These are phyloP conservation scores for Knoxia roxburghii DNA, from an alignment of 257 asterid genomes.

Conservation along the genomic window DNA sequence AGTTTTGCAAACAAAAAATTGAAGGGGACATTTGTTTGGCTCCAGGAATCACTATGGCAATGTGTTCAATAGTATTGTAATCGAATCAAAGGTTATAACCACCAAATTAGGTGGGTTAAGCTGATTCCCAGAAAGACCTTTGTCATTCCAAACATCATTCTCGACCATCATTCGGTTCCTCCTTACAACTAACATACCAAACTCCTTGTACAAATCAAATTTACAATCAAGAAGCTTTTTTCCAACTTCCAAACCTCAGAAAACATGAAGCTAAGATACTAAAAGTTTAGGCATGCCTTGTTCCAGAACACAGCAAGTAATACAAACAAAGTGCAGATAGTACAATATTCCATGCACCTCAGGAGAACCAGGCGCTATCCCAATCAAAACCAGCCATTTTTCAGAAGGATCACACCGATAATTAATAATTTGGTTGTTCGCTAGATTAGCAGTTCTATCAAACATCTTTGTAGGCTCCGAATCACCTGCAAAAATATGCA, in stretches of 20 bases:
- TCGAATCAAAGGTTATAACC: too few relatives aligned
- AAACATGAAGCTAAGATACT: not conserved
- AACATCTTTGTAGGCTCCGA: slow-evolving; percentile 92
- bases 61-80: too few relatives aligned
- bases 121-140: too few relatives aligned
- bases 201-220: too few relatives aligned
- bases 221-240: too few relatives aligned
- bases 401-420: slow-evolving; percentile 96
- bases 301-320: not conserved
- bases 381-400: slow-evolving; percentile 97
- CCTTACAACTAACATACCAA: too few relatives aligned
- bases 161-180: too few relatives aligned
- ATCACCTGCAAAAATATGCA: slow-evolving; percentile 54
- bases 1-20: too few relatives aligned
- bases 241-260: not conserved
- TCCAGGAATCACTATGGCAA: too few relatives aligned
- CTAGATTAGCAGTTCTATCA: slow-evolving; percentile 88
- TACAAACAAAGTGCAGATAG: not conserved
- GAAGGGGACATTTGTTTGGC: too few relatives aligned
- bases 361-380: slow-evolving; percentile 94
- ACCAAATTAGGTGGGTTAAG: too few relatives aligned
- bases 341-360: slow-evolving; percentile 50
- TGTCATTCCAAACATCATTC: too few relatives aligned
- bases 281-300: not conserved
- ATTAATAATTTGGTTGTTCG: slow-evolving; percentile 90